Conservation (phyloP, 129 eudicot species). For the Helianthus annuus region HanXRQr2.0-SUNRISE NC_035441.2:169966855-169967354, state of each 20-base stretch:
- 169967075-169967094: slow-evolving; percentile 8
- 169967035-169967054: slow-evolving; percentile 4
- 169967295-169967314: background rate
- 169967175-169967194: background rate
- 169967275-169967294: background rate
- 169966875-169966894: too few species aligned
- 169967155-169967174: slow-evolving; percentile 13
- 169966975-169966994: slow-evolving; percentile 28
- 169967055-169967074: background rate
- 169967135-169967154: slow-evolving; percentile 19
- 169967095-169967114: slow-evolving; percentile 14
- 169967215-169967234: background rate
- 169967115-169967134: slow-evolving; percentile 21
- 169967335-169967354: slow-evolving; percentile 16
- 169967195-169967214: background rate
- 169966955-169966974: background rate
- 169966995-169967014: slow-evolving; percentile 22
- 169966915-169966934: too few species aligned
- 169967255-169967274: slow-evolving; percentile 5
- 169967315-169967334: background rate
- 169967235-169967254: slow-evolving; percentile 16
- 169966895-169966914: too few species aligned
- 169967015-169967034: slow-evolving; percentile 26
- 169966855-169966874: background rate
- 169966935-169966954: too few species aligned